Conservation (phyloP, 2,329 filamentous ascomycete genomes). For the Septoria linicola region DNA sequence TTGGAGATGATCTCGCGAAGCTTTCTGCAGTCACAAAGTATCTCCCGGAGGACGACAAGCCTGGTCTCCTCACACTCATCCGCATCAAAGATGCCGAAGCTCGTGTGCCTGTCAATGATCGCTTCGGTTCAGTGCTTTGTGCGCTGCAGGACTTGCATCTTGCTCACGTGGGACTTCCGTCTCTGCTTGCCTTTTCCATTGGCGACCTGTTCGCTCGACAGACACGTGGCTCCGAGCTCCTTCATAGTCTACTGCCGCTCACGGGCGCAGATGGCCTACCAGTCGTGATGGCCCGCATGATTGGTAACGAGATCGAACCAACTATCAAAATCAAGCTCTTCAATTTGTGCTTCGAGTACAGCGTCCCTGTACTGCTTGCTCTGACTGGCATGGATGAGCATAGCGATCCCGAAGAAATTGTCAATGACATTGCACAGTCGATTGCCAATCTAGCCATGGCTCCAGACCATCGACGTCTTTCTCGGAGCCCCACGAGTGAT, state of each 20-base stretch:
- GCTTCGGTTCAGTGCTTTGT: conserved; percentile 63
- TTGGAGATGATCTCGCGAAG: conserved; percentile 74
- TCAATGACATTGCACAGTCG: conserved; percentile 72
- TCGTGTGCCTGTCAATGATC: conserved; percentile 63
- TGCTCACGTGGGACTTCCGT: conserved; percentile 81
- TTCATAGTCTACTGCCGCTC: conserved; percentile 60
- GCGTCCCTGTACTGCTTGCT: conserved; percentile 78
- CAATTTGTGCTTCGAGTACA: conserved; percentile 84
- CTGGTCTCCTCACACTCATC: conserved; percentile 75
- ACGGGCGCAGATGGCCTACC: conserved; percentile 50
- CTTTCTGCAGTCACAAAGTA: conserved; percentile 90
- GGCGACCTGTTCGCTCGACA: conserved; percentile 63
- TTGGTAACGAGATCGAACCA: conserved; percentile 92
- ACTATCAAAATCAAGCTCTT: conserved; percentile 83
- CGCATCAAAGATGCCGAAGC: conserved; percentile 64
- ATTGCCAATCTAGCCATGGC: conserved; percentile 57
- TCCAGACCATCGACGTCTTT: conserved; percentile 55
- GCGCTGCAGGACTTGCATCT: conserved; percentile 64
- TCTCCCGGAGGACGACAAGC: conserved; percentile 89
- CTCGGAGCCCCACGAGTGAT: conserved; percentile 27
- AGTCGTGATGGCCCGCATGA: conserved; percentile 82
- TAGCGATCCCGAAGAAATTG: conserved; percentile 56
- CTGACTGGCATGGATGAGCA: conserved; percentile 62
- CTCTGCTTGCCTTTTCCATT: conserved; percentile 75
- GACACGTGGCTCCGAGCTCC: conserved; percentile 60